Evolutionary conservation across 371 early-diverging fungal genomes (phyloP), one percentile per base, ranked within the genome.

Genomic region (Mortierella polycephala): DNA sequence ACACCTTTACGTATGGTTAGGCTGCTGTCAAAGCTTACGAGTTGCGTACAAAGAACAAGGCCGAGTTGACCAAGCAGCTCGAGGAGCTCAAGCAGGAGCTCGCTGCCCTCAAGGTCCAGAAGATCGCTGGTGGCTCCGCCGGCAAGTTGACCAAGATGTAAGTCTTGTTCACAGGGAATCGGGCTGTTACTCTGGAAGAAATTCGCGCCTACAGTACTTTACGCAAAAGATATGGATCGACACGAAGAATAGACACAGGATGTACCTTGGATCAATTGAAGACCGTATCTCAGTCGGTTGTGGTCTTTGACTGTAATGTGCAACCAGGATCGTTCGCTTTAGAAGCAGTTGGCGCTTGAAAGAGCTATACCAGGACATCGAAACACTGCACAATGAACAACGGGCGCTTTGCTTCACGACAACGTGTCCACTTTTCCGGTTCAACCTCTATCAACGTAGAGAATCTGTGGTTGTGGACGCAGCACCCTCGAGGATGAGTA

Each of bases 21-120:
- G 88, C 88, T 84, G 86, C 89, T 85, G 90, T 96, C 76, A 96
- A 95, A 87, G 93, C 93, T 84, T 83, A 88, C 88, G 95, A 96
- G 85, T 89, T 97, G 84, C 93, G 96, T 83, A 89, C 85, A 81
- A 94, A 95, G 90, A 90, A 88, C 86, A 95, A 94, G 89, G 93
- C 89, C 60, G 95, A 96, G 85, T 91, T 98, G 60, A 82, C 85
- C 71, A 91, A 94, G 89, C 88, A 93, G 81, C 92, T 98, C 60
- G 94, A 93, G 66, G 93, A 94, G 76, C 91, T 96, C 83, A 96
- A 96, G 92, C 89, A 91, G 81, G 96, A 96, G 86, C 94, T 97
- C 58, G 85, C 93, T 69, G 83, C 89, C 67, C 91, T 96, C 81
- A 93, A 95, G 76, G 96, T 95, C 81, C 94, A 96, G 86, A 93